phyloP scores from a whole-genome alignment of 148 eudicot genomes.

The Pharnaceum exiguum region DNA sequence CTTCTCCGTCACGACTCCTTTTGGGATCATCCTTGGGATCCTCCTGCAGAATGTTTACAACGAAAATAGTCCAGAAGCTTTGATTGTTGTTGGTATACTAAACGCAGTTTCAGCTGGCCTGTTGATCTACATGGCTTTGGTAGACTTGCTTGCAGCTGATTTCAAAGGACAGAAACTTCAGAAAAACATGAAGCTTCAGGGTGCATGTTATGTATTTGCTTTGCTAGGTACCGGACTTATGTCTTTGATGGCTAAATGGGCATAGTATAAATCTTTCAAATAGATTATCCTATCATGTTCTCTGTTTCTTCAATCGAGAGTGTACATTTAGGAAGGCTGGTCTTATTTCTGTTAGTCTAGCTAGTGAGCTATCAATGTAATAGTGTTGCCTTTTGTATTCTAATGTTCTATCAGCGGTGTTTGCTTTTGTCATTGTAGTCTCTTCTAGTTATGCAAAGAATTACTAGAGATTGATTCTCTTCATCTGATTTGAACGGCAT shows the following conservation, averaged over 20 bases:
- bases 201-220: slow-evolving; percentile 8
- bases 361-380: too few species aligned
- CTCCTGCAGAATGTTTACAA: slow-evolving; percentile 19
- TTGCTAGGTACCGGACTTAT: slow-evolving; percentile 26
- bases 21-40: slow-evolving; percentile 27
- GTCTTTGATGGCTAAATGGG: slow-evolving; percentile 32
- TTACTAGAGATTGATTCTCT: too few species aligned
- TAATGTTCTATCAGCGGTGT: too few species aligned
- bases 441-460: too few species aligned
- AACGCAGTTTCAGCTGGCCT: slow-evolving; percentile 29
- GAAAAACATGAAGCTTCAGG: slow-evolving; percentile 22
- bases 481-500: too few species aligned
- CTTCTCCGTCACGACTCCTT: slow-evolving; percentile 36
- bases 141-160: slow-evolving; percentile 31
- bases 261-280: too few species aligned
- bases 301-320: too few species aligned
- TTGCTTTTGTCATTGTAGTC: too few species aligned
- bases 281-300: too few species aligned
- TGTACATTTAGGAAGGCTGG: too few species aligned
- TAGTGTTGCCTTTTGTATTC: too few species aligned
- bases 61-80: slow-evolving; percentile 29
- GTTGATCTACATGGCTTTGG: slow-evolving; percentile 36
- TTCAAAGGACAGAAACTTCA: slow-evolving; percentile 32
- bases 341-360: too few species aligned
- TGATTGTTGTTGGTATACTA: slow-evolving; percentile 26